Evolutionary conservation across 2,329 filamentous ascomycete genomes (phyloP), one percentile per base, ranked within the genome.

Genomic region (Exophiala sideris): DNA sequence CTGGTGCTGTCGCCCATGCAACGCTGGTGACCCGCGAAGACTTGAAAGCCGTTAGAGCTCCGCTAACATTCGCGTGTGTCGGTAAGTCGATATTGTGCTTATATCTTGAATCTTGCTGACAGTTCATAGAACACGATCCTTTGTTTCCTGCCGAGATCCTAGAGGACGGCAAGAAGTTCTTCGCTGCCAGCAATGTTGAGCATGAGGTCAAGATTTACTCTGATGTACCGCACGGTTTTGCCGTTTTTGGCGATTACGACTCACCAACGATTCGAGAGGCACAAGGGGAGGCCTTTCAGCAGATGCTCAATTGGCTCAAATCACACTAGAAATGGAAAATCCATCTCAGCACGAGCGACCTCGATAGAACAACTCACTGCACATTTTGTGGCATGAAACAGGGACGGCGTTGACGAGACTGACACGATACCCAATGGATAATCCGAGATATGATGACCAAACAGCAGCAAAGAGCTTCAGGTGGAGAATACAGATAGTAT

Each of bases 221-320:
- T 21, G 56, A 52, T n/a, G 63, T 65, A 18, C 63, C 63, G 11
- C 63, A 65, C 53, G 63, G 62, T 18, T 64, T 65, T 46, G 63
- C 63, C 3, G 63, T 65, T 1, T 58, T 60, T 16, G 63, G 63
- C 9, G 63, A 65, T 32, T 65, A 65, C 47, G 58, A 61, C 34
- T 60, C 62, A 24, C 39, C 59, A 9, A 41, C 45, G 7, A 65
- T 65, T 39, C 51, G 56, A 34, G 50, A 62, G 11, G 55, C 60
- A 14, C 63, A 65, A 40, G 44, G 32, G 32, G 33, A 44, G 29
- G 63, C 63, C 6, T 65, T 63, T 40, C 57, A 61, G 32, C 60
- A 62, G 48, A 65, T 64, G 53, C 48, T 62, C 41, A 50, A 40
- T 10, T 64, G 62, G 62, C 51, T 64, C 7, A 50, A 63, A 24